phyloP scores from a whole-genome alignment of 495 filamentous ascomycete species.

The Talaromyces proteolyticus region DNA sequence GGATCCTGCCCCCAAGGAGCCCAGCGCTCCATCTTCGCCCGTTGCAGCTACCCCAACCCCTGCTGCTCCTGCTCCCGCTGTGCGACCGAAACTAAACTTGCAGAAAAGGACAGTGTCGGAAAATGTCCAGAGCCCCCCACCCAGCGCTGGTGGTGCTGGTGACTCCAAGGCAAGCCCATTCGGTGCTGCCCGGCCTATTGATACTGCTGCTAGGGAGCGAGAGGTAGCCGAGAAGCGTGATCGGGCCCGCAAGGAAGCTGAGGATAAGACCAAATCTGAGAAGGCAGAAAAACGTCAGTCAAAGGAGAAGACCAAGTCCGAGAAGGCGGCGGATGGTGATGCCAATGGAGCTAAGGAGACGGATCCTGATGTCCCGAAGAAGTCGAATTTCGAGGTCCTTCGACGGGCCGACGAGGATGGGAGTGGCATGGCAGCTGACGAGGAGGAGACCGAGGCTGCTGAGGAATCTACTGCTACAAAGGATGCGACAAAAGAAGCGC shows the following conservation, averaged over 20 bases:
- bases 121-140: slow-evolving; percentile 38
- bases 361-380: slow-evolving; percentile 31
- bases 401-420: slow-evolving; percentile 45
- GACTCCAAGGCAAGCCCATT: slow-evolving; percentile 88
- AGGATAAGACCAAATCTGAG: slow-evolving; percentile 79
- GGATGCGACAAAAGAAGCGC: slow-evolving; percentile 29
- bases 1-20: slow-evolving; percentile 60
- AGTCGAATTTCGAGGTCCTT: slow-evolving; percentile 50
- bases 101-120: slow-evolving; percentile 86
- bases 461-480: slow-evolving; percentile 21
- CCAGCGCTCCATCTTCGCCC: slow-evolving; percentile 62
- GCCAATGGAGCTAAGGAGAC: slow-evolving; percentile 40
- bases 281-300: slow-evolving; percentile 44
- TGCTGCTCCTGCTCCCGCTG: slow-evolving; percentile 44
- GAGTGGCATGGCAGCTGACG: slow-evolving; percentile 27
- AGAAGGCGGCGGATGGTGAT: slow-evolving; percentile 40
- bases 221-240: slow-evolving; percentile 85
- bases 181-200: slow-evolving; percentile 83
- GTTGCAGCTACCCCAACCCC: slow-evolving; percentile 33
- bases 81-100: slow-evolving; percentile 75
- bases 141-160: slow-evolving; percentile 29
- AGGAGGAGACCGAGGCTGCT: slow-evolving; percentile 17
- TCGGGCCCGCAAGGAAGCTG: slow-evolving; percentile 79
- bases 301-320: slow-evolving; percentile 49
- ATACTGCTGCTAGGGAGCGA: slow-evolving; percentile 79